Evolutionary conservation across 306 rosid genomes (phyloP).

Genomic region (Rubus idaeus): DNA sequence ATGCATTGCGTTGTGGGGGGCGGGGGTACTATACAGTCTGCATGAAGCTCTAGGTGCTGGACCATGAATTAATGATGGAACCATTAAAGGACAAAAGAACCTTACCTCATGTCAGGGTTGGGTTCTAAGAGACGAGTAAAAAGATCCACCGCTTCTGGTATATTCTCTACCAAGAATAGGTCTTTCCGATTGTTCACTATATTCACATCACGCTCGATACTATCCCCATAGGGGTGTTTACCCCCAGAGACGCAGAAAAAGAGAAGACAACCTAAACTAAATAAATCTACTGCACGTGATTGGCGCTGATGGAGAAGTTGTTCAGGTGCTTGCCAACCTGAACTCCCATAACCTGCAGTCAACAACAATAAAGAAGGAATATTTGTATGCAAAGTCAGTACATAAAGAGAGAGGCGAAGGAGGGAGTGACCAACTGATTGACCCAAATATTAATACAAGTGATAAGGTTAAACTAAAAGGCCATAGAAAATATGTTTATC

Average conservation of each 20-base stretch:
- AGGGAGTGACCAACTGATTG: background rate
- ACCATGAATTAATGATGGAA: background rate
- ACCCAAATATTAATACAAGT: background rate
- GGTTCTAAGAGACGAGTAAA: constrained; percentile 30
- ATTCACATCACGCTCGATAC: constrained; percentile 34
- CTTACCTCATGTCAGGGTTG: constrained; percentile 30
- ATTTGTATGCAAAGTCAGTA: background rate
- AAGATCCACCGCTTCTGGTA: constrained; percentile 39
- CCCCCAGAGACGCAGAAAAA: constrained; percentile 41
- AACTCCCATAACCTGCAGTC: constrained; percentile 36
- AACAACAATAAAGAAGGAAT: constrained; percentile 1
- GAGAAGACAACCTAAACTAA: constrained; percentile 39
- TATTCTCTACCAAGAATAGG: constrained; percentile 29
- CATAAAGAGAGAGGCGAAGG: background rate
- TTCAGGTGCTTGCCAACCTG: constrained; percentile 48
- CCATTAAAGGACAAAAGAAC: constrained; percentile 1
- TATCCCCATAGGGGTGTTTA: constrained; percentile 39
- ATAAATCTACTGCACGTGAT: constrained; percentile 38
- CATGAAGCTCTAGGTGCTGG: background rate
- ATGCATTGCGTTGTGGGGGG: background rate
- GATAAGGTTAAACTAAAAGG: background rate
- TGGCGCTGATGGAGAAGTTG: constrained; percentile 35
- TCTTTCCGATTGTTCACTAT: constrained; percentile 38
- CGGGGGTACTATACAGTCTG: background rate
- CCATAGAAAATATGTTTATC: background rate